A percentile compares a stretch with the other conserved stretches of the same genome.
Evolutionary conservation across 2,329 filamentous ascomycete species (phyloP).

Genomic region (Monosporascus sp.): DNA sequence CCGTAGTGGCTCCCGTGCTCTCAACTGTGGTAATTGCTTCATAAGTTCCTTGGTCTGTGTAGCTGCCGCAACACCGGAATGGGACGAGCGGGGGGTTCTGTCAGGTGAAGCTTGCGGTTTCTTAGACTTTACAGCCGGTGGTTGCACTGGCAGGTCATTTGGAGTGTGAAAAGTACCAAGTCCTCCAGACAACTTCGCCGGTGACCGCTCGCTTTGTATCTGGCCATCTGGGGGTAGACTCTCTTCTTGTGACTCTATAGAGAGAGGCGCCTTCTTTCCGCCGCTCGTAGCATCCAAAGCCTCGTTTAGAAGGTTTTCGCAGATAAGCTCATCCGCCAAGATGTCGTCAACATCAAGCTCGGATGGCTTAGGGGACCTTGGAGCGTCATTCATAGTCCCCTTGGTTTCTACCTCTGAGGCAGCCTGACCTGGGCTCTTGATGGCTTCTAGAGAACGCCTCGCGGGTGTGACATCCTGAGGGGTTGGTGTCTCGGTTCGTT

Average conservation of each 20-base stretch:
- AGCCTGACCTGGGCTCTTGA: conserved; percentile 1
- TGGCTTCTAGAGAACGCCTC: conserved; percentile 6
- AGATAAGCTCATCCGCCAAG: conserved; percentile 1
- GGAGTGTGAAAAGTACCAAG: not conserved
- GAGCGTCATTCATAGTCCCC: not conserved
- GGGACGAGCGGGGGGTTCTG: not conserved
- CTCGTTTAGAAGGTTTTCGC: conserved; percentile 8
- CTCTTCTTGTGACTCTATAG: not conserved
- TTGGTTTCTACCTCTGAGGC: not conserved
- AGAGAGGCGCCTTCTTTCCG: not conserved
- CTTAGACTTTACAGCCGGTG: not conserved
- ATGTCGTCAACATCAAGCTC: conserved; percentile 3
- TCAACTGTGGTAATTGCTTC: conserved; percentile 6
- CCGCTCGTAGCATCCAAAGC: conserved; percentile 1
- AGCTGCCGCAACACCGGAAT: not conserved
- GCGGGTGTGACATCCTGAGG: not conserved
- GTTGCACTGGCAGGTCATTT: conserved; percentile 1
- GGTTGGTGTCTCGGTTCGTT: conserved; percentile 5
- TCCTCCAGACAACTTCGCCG: not conserved
- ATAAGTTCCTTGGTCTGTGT: not conserved
- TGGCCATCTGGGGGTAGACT: not conserved
- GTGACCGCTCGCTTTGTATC: not conserved
- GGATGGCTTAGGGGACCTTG: not conserved
- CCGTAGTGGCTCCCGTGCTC: conserved; percentile 8
- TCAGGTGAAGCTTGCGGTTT: too few relatives aligned